phyloP scores from a whole-genome alignment of 371 early-diverging fungal species.

The Haplosporangium sp. region DNA sequence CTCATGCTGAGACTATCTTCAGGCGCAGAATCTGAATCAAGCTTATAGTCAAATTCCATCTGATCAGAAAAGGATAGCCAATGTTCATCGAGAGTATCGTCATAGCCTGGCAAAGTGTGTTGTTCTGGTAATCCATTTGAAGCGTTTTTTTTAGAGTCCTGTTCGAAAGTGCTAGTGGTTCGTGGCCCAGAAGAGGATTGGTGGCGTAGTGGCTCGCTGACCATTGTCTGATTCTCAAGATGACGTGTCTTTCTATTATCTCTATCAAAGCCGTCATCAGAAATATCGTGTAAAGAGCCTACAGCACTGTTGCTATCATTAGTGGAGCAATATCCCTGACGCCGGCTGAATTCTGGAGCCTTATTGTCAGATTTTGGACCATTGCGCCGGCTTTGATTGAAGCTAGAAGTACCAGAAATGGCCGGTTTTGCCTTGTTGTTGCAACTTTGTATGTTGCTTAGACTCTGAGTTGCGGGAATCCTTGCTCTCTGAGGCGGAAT shows the following conservation, averaged over 20 bases:
- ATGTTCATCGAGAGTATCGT: background rate
- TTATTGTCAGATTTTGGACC: background rate
- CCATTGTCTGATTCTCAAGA: background rate
- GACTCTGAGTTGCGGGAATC: background rate
- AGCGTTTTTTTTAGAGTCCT: background rate
- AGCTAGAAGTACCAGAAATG: background rate
- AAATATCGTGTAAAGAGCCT: background rate
- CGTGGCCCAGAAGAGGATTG: background rate
- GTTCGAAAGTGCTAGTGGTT: background rate
- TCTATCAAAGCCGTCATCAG: constrained; percentile 3
- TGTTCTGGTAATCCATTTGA: background rate
- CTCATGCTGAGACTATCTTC: background rate
- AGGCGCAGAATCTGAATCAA: background rate
- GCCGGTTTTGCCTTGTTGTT: background rate
- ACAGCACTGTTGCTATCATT: background rate
- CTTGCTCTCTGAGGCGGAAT: background rate
- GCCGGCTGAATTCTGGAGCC: background rate
- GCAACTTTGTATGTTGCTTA: background rate
- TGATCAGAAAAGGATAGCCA: constrained; percentile 1
- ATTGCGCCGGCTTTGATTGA: background rate
- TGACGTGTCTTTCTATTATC: constrained; percentile 4
- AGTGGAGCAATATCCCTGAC: background rate
- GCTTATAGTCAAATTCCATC: constrained; percentile 12
- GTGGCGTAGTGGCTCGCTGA: background rate
- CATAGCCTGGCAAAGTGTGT: background rate